Evolutionary conservation across 1,139 yeast species (phyloP).

Genomic region (Meyerozyma guilliermondii): DNA sequence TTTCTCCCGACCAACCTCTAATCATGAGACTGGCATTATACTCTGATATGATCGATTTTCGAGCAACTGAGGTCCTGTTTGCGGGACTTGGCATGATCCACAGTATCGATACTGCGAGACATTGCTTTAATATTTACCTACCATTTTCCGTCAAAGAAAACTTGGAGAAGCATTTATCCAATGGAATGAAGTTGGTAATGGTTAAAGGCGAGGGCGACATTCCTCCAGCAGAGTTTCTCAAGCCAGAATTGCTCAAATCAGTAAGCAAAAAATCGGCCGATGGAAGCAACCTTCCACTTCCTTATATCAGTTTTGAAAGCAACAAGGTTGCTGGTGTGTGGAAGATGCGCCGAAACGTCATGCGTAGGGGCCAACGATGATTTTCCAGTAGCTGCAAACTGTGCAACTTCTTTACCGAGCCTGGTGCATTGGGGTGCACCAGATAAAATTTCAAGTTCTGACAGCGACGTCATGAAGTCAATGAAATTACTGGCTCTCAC

Average conservation of each 20-base stretch:
- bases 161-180: conserved; percentile 10
- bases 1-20: not conserved
- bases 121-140: conserved; percentile 51
- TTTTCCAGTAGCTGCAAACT: no score
- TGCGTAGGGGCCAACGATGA: conserved; percentile 32
- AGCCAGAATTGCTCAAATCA: conserved; percentile 16
- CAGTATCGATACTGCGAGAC: conserved; percentile 45
- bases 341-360: conserved; percentile 60
- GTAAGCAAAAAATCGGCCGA: conserved; percentile 8
- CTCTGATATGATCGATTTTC: conserved; percentile 7
- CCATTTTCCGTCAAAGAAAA: conserved; percentile 29
- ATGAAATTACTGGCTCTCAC: not conserved
- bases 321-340: conserved; percentile 56
- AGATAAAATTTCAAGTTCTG: not conserved
- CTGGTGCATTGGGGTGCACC: not conserved
- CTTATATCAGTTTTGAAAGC: conserved; percentile 49
- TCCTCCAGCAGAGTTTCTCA: conserved; percentile 30
- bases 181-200: conserved; percentile 38
- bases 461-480: not conserved
- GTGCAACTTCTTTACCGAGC: no score
- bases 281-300: conserved; percentile 19
- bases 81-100: conserved; percentile 52
- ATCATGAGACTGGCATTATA: not conserved
- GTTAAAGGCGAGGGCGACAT: conserved; percentile 63
- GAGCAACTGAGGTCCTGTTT: conserved; percentile 13